Percentiles rank a stretch among this genome's conserved stretches.
phyloP scores from a whole-genome alignment of 2,329 filamentous ascomycete genomes.

The Fonsecaea pedrosoi region DNA sequence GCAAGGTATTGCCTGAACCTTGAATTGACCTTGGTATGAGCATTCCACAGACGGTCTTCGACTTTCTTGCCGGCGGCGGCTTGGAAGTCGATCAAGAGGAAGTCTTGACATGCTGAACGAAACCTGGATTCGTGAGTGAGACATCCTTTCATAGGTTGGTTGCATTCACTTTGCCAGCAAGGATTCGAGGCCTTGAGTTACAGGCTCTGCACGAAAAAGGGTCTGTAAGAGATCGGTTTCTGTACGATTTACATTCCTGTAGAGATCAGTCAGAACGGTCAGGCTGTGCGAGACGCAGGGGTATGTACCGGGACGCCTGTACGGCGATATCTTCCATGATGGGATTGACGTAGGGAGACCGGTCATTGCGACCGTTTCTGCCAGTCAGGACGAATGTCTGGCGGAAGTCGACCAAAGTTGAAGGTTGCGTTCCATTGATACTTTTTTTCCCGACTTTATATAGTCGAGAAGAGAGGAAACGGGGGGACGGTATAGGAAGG shows the following conservation, averaged over 20 bases:
- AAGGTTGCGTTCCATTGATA: constrained; percentile 34
- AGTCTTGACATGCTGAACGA: constrained; percentile 36
- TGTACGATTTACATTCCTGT: constrained; percentile 51
- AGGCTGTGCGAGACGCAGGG: background rate
- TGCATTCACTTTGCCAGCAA: constrained; percentile 34
- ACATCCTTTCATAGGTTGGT: background rate
- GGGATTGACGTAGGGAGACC: constrained; percentile 23
- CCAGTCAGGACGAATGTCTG: constrained; percentile 37
- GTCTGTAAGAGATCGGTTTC: constrained; percentile 52
- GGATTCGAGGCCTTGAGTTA: constrained; percentile 33
- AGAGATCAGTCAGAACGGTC: constrained; percentile 22
- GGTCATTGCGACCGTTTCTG: constrained; percentile 39
- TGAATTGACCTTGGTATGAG: constrained; percentile 77
- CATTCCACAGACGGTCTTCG: constrained; percentile 77
- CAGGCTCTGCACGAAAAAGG: constrained; percentile 41
- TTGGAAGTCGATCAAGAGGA: constrained; percentile 31
- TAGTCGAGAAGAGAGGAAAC: constrained; percentile 20
- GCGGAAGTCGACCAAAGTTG: constrained; percentile 32
- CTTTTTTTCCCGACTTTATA: constrained; percentile 23
- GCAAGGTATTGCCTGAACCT: constrained; percentile 74
- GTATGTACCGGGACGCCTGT: constrained; percentile 61
- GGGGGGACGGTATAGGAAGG: background rate
- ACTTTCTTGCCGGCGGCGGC: constrained; percentile 66
- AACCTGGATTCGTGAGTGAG: constrained; percentile 32
- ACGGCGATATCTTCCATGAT: constrained; percentile 44